These are phyloP conservation scores for Lactarius trivialis DNA, from an alignment of 768 basidiomycete species.

Conservation along the genomic window DNA sequence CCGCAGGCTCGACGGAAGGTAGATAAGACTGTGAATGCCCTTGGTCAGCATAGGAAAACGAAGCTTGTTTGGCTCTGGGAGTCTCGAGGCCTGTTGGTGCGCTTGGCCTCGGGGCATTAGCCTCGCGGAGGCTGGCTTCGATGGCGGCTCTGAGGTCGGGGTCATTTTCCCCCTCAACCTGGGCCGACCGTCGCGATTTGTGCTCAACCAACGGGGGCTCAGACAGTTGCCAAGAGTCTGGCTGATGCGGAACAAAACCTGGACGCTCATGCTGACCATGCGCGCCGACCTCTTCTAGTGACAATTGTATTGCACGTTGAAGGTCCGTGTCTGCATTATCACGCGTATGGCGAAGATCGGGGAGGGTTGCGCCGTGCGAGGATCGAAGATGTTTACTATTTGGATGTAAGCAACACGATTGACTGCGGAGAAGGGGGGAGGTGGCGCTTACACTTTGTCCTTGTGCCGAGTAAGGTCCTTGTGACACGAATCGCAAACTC, in stretches of 20 bases:
- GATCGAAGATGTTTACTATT: slow-evolving; percentile 46
- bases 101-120: slow-evolving; percentile 67
- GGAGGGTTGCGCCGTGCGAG: slow-evolving; percentile 46
- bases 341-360: slow-evolving; percentile 49
- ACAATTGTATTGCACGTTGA: slow-evolving; percentile 88
- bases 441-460: slow-evolving; percentile 45
- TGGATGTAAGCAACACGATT: slow-evolving; percentile 23
- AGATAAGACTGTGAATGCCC: slow-evolving; percentile 43
- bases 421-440: background rate
- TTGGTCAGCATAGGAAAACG: slow-evolving; percentile 28
- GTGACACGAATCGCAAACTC: slow-evolving; percentile 89
- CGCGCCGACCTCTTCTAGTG: slow-evolving; percentile 66
- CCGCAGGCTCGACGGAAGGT: slow-evolving; percentile 35
- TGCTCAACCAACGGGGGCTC: slow-evolving; percentile 59
- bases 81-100: slow-evolving; percentile 61
- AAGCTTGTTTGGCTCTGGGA: slow-evolving; percentile 41
- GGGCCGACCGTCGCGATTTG: slow-evolving; percentile 23
- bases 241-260: slow-evolving; percentile 65
- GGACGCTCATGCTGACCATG: slow-evolving; percentile 40
- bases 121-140: slow-evolving; percentile 89
- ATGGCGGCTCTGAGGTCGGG: slow-evolving; percentile 91
- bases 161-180: slow-evolving; percentile 74
- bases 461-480: slow-evolving; percentile 64
- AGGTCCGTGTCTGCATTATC: slow-evolving; percentile 81
- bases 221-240: slow-evolving; percentile 52